These are phyloP conservation scores for Chrysoporthe puriensis DNA, from an alignment of 2,329 filamentous ascomycete genomes.

Conservation along the genomic window DNA sequence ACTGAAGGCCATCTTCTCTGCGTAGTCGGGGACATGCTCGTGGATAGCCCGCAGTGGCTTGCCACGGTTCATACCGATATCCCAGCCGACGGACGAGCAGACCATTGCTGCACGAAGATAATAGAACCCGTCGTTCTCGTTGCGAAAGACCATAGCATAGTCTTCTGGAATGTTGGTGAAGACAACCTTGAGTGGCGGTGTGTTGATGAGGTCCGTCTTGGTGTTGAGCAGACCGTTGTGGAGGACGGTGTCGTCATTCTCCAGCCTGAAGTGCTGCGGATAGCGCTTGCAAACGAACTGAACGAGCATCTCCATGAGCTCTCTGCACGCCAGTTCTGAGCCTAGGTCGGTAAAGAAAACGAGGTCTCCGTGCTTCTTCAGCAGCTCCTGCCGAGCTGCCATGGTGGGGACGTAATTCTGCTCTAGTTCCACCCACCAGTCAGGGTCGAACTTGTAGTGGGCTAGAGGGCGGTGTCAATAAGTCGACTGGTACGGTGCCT, in stretches of 20 bases:
- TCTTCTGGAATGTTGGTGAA: constrained; percentile 83
- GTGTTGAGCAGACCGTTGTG: constrained; percentile 71
- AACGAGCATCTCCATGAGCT: constrained; percentile 84
- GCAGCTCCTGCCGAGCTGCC: constrained; percentile 68
- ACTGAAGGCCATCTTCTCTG: constrained; percentile 83
- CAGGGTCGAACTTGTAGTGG: constrained; percentile 74
- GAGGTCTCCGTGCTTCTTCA: constrained; percentile 61
- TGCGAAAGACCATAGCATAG: constrained; percentile 75
- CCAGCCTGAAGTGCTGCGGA: constrained; percentile 67
- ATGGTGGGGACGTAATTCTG: constrained; percentile 71
- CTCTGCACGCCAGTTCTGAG: constrained; percentile 78
- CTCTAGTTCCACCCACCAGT: constrained; percentile 91
- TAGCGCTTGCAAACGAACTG: constrained; percentile 81
- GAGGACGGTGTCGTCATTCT: constrained; percentile 61
- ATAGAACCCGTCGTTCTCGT: constrained; percentile 73
- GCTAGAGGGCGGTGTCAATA: constrained; percentile 51
- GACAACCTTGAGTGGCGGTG: constrained; percentile 70
- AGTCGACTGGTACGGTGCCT: constrained; percentile 12
- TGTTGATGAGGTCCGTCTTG: constrained; percentile 61
- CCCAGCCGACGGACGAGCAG: constrained; percentile 83
- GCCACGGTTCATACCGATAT: constrained; percentile 73
- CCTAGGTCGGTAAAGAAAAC: constrained; percentile 74
- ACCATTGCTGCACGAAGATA: constrained; percentile 75
- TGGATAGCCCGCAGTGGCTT: constrained; percentile 73
- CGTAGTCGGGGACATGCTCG: constrained; percentile 76